Conservation (phyloP, 2,329 filamentous ascomycete genomes). For the Beauveria asiatica region DNA sequence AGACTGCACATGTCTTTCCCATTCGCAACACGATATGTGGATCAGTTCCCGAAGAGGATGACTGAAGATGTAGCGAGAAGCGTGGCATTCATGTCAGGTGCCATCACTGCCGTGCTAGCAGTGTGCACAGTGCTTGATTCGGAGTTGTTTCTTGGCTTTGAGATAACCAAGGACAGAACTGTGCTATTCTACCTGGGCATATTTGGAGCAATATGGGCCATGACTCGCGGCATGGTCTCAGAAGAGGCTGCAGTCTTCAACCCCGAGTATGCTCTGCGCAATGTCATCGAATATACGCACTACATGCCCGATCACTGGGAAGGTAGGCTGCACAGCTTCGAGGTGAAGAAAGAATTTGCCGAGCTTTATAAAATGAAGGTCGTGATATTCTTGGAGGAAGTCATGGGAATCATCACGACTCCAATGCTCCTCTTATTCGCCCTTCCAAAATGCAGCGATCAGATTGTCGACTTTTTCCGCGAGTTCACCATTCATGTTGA, state of each 20-base stretch:
- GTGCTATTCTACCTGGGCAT: conserved; percentile 85
- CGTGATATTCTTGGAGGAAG: conserved; percentile 84
- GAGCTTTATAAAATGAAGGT: conserved; percentile 87
- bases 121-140: conserved; percentile 81
- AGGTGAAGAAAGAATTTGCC: conserved; percentile 86
- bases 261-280: conserved; percentile 78
- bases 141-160: conserved; percentile 83
- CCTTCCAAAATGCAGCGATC: conserved; percentile 79
- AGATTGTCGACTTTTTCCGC: conserved; percentile 93
- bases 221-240: conserved; percentile 73
- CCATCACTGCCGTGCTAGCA: conserved; percentile 76
- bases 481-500: conserved; percentile 97
- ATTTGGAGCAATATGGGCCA: conserved; percentile 74
- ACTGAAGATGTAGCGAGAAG: conserved; percentile 78
- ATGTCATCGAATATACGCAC: conserved; percentile 87
- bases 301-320: conserved; percentile 88
- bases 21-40: conserved; percentile 83
- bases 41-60: conserved; percentile 94
- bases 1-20: conserved; percentile 91
- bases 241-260: conserved; percentile 88
- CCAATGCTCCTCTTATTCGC: conserved; percentile 83
- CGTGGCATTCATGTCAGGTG: conserved; percentile 78
- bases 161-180: conserved; percentile 80
- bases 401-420: conserved; percentile 85
- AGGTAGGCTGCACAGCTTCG: conserved; percentile 81